Conservation (phyloP, 2,329 filamentous ascomycete genomes). For the Diaporthe citri region DNA sequence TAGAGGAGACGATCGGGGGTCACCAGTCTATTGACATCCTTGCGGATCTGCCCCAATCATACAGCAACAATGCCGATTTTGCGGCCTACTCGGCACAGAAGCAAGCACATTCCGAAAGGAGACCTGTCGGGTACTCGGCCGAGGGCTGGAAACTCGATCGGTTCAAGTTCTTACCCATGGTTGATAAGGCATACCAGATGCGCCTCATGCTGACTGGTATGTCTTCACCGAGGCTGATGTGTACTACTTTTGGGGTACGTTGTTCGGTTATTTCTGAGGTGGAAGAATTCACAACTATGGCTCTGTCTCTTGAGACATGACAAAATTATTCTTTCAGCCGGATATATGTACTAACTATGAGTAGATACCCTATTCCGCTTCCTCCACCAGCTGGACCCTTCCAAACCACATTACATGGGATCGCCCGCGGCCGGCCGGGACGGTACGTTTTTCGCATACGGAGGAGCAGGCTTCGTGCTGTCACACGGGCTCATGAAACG, state of each 20-base stretch:
- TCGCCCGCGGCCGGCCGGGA: neutral
- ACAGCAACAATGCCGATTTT: neutral
- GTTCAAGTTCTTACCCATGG: constrained; percentile 6
- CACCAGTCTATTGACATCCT: neutral
- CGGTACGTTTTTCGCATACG: constrained; percentile 7
- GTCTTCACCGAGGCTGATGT: constrained; percentile 16
- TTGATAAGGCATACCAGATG: constrained; percentile 5
- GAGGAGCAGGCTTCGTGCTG: constrained; percentile 7
- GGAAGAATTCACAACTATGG: neutral
- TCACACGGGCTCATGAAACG: neutral
- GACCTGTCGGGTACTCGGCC: neutral
- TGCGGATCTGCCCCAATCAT: neutral
- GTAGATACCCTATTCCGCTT: constrained; percentile 1
- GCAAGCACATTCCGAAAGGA: neutral
- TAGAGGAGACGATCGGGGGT: neutral
- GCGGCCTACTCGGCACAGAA: neutral
- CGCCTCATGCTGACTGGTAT: neutral
- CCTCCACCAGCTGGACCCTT: neutral
- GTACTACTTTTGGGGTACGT: constrained; percentile 12
- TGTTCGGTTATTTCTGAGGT: neutral
- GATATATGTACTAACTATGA: neutral
- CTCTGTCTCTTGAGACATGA: neutral
- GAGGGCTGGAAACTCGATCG: constrained; percentile 19
- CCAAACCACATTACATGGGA: constrained; percentile 3
- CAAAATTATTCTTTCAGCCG: neutral